These are phyloP conservation scores for Xylariaceae sp. DNA, from an alignment of 2,329 filamentous ascomycete genomes.

Conservation along the genomic window DNA sequence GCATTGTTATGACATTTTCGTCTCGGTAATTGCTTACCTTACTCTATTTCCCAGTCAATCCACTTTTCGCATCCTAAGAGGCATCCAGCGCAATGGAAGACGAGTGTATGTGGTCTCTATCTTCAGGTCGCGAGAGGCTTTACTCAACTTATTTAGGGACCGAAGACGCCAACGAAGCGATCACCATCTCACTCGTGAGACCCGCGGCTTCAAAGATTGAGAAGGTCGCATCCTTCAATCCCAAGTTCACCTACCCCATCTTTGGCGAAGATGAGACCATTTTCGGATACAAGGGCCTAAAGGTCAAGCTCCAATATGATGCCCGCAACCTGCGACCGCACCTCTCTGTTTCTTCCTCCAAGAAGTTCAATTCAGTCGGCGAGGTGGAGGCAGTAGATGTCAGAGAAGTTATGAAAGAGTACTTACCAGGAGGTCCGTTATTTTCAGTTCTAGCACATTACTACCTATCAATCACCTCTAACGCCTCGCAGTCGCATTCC, in stretches of 20 bases:
- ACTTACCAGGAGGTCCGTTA: conserved; percentile 69
- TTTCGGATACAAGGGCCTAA: conserved; percentile 85
- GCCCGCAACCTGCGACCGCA: conserved; percentile 79
- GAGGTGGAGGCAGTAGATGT: conserved; percentile 76
- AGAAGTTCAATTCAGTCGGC: conserved; percentile 73
- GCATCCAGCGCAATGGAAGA: conserved; percentile 37
- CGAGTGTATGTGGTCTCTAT: conserved; percentile 34
- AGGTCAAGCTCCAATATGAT: conserved; percentile 73
- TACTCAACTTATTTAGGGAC: conserved; percentile 54
- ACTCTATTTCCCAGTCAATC: background rate
- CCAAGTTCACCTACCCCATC: conserved; percentile 87
- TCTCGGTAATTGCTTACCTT: background rate
- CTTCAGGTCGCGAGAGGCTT: background rate
- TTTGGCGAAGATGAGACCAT: conserved; percentile 94
- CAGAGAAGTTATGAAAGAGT: conserved; percentile 66
- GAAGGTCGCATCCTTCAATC: conserved; percentile 75
- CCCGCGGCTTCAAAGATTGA: conserved; percentile 50
- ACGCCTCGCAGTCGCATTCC: conserved; percentile 66
- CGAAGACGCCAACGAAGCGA: conserved; percentile 65
- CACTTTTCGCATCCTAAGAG: background rate
- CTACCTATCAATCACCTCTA: conserved; percentile 19
- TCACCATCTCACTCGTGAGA: conserved; percentile 59
- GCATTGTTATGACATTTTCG: background rate
- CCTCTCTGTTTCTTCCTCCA: conserved; percentile 72
- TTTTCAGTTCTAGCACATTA: background rate